Percentiles rank a stretch among this genome's conserved stretches.
Evolutionary conservation across 179 eudicot species (phyloP).

Genomic region (Beta corolliflora): DNA sequence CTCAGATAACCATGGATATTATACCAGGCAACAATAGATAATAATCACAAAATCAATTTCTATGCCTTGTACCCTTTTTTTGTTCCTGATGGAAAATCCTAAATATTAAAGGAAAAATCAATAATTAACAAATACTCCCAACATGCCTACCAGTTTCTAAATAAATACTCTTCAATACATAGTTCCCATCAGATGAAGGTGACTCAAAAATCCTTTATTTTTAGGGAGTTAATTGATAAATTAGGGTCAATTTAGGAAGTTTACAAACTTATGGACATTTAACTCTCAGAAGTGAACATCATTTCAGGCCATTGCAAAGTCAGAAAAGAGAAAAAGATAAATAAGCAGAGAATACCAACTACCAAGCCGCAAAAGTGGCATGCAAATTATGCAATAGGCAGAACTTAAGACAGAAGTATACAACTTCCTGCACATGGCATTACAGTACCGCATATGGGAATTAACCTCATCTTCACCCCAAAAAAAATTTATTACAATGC

Average conservation of each 20-base stretch:
- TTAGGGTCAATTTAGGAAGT: background rate
- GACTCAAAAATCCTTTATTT: background rate
- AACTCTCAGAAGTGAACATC: background rate
- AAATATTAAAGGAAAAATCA: background rate
- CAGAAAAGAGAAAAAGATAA: too few species aligned
- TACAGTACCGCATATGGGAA: background rate
- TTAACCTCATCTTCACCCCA: background rate
- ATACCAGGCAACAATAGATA: too few species aligned
- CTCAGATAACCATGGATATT: background rate
- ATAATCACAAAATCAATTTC: too few species aligned
- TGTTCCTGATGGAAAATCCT: too few species aligned
- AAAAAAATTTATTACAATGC: too few species aligned
- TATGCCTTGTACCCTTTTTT: too few species aligned
- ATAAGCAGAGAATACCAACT: too few species aligned
- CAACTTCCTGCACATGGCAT: background rate
- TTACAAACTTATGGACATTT: background rate
- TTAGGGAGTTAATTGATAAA: background rate
- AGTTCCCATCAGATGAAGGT: too few species aligned
- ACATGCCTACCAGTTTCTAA: too few species aligned
- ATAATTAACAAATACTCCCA: background rate
- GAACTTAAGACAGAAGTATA: background rate
- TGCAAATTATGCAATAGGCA: background rate
- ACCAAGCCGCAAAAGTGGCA: background rate
- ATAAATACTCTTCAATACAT: too few species aligned
- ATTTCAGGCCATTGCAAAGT: background rate